These are phyloP conservation scores for Xylaria curta DNA, from an alignment of 495 filamentous ascomycete species.

Conservation along the genomic window DNA sequence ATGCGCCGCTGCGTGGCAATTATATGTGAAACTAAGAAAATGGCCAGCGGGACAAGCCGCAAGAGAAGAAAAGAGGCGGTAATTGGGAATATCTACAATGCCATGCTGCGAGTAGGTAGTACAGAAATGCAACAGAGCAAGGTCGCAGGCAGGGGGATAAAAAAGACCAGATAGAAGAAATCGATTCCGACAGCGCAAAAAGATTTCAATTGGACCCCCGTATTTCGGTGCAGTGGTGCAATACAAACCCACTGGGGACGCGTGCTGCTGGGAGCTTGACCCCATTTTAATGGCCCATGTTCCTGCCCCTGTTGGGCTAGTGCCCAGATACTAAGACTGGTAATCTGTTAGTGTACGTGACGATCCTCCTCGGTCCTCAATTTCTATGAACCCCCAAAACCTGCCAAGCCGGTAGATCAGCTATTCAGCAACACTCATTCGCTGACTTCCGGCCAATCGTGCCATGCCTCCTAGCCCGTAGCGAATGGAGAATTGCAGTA, in stretches of 20 bases:
- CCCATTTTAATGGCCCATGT: constrained; percentile 11
- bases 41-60: constrained; percentile 19
- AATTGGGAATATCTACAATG: constrained; percentile 2
- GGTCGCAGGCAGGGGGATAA: constrained; percentile 7
- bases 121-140: constrained; percentile 1
- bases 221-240: neutral
- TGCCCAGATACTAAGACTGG: neutral
- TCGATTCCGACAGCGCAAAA: constrained; percentile 17
- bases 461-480: neutral
- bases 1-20: neutral
- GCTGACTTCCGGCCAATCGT: constrained; percentile 7
- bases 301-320: constrained; percentile 8
- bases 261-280: neutral
- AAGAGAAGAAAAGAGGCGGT: constrained; percentile 11
- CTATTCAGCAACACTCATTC: constrained; percentile 32
- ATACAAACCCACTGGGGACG: neutral
- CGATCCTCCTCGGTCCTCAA: constrained; percentile 19
- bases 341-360: constrained; percentile 6
- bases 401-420: constrained; percentile 42
- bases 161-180: constrained; percentile 2
- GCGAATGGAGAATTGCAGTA: neutral
- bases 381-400: constrained; percentile 22
- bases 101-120: constrained; percentile 15
- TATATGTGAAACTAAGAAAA: constrained; percentile 22
- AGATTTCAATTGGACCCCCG: constrained; percentile 19